Evolutionary conservation across 768 basidiomycete genomes (phyloP).

Genomic region (Tulasnella sp.): DNA sequence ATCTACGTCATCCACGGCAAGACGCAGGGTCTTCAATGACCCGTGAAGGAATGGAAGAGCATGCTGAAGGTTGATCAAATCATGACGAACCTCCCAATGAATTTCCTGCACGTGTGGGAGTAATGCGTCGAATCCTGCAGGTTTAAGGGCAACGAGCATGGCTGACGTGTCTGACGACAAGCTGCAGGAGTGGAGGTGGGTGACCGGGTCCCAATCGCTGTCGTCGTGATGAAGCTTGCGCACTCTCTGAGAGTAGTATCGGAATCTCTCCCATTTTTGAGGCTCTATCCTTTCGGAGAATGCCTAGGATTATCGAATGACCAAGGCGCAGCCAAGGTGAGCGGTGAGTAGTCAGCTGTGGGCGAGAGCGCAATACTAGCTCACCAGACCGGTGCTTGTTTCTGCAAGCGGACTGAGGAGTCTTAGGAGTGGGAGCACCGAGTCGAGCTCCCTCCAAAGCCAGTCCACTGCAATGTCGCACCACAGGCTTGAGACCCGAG

Average conservation of each 20-base stretch:
- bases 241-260: background rate
- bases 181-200: background rate
- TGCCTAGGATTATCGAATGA: background rate
- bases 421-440: constrained; percentile 17
- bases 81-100: background rate
- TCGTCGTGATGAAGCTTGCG: background rate
- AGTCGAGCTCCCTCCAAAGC: constrained; percentile 19
- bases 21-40: background rate
- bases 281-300: background rate
- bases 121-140: background rate
- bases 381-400: background rate
- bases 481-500: constrained; percentile 8
- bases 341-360: background rate
- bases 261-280: background rate
- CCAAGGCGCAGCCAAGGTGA: too few species aligned
- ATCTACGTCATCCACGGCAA: background rate
- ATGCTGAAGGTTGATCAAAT: background rate
- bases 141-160: background rate
- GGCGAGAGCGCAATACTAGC: background rate
- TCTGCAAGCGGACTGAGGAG: constrained; percentile 4
- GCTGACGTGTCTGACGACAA: background rate
- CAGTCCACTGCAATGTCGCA: constrained; percentile 18
- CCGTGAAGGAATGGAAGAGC: background rate
- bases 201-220: background rate
- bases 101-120: background rate